Evolutionary conservation across 2,329 filamentous ascomycete genomes (phyloP), one percentile per base, ranked within the genome.

Genomic region (Xylaria sp.): DNA sequence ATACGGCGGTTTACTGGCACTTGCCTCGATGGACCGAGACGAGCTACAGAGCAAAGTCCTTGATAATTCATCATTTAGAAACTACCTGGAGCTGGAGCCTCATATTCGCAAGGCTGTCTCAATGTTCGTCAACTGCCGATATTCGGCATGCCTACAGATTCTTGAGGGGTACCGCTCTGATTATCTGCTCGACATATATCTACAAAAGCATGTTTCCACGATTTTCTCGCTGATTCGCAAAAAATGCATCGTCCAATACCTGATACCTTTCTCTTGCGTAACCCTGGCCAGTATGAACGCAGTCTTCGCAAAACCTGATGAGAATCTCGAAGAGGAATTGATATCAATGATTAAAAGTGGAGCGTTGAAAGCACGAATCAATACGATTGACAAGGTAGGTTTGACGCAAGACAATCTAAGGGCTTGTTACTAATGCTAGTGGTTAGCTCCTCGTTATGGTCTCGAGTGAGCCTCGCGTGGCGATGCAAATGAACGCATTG

Each of bases 161-260:
- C 87, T 99, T 0, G 92, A 96, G 76, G 87, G 89, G 5, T 95
- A 96, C 80, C 90, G 90, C 59, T 83, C 89, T 44, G 96, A 99
- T 80, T 98, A 96, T 79, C 85, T 94, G n/a, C 88, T 98, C 5
- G 96, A 99, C 77, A 84, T 97, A 23, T 91, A 97, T 79, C 87
- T 99, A 7, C 90, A 92, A 68, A 88, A 86, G 70, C 92, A 97
- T 73, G 84, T 98, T 20, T 78, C 86, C 46, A 82, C 83, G 1
- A 84, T 99, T 23, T 96, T 94, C 82, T 84, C 87, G 12, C 84
- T 85, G 57, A 94, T 99, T 74, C 90, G 96, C 67, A 92, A 88
- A 76, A 98, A 98, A 83, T 95, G 94, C 76, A 98, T 99, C 68
- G 89, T 94, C 28, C 93, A 97, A 77, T 98, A 98, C 81, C 92